phyloP scores from a whole-genome alignment of 192 early-diverging fungal species.

The Backusella australiensis region DNA sequence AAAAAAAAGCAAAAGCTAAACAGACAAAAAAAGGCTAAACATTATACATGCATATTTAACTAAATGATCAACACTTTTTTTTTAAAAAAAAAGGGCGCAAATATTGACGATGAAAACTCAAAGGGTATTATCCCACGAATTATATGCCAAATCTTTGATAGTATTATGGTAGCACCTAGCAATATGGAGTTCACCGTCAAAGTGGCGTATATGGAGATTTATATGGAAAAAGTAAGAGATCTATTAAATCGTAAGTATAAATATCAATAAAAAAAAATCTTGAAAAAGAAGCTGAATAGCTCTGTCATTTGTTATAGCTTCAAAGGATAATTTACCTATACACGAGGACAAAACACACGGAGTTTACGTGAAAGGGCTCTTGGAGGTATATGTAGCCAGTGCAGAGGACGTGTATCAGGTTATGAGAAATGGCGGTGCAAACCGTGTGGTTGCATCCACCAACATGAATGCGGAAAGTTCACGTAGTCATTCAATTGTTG shows the following conservation, averaged over 20 bases:
- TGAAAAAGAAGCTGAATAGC: background rate
- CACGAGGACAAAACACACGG: constrained; percentile 97
- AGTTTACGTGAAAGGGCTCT: constrained; percentile 97
- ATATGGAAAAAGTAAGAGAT: constrained; percentile 99
- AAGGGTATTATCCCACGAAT: constrained; percentile 98
- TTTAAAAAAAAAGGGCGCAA: constrained; percentile 63
- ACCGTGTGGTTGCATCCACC: constrained; percentile 88
- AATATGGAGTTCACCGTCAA: constrained; percentile 98
- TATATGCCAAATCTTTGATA: constrained; percentile 91
- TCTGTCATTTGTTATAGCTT: constrained; percentile 46
- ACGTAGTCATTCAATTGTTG: constrained; percentile 97
- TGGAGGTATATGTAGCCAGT: constrained; percentile 96
- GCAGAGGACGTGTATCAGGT: constrained; percentile 96
- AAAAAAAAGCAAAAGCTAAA: background rate
- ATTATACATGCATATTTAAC: background rate
- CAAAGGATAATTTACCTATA: constrained; percentile 89
- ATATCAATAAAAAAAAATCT: background rate
- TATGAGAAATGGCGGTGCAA: constrained; percentile 89
- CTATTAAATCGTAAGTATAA: constrained; percentile 30
- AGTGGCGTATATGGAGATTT: constrained; percentile 99
- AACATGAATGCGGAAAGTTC: constrained; percentile 99
- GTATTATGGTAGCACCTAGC: constrained; percentile 86
- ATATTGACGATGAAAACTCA: constrained; percentile 87
- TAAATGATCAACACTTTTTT: background rate
- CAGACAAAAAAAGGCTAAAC: background rate